phyloP scores from a whole-genome alignment of 208 protist species.

The Leishmania aethiopica region DNA sequence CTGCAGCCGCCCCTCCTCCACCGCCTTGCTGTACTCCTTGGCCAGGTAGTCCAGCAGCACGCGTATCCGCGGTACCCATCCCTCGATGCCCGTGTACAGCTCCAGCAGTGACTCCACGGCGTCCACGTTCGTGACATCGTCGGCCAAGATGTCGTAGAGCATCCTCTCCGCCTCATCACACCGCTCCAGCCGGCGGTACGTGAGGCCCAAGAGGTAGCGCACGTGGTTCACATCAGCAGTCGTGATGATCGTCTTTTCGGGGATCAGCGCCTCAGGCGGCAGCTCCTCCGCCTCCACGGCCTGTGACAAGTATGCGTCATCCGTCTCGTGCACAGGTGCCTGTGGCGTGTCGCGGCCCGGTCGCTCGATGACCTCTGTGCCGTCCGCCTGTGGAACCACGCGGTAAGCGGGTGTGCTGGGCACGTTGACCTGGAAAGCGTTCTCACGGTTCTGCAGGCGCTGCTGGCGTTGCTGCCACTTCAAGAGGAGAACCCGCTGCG shows the following conservation, averaged over 20 bases:
- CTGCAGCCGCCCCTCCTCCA: slow-evolving; percentile 19
- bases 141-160: slow-evolving; percentile 47
- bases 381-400: slow-evolving; percentile 29
- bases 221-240: slow-evolving; percentile 69
- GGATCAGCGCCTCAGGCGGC: slow-evolving; percentile 6
- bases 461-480: slow-evolving; percentile 46
- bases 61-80: slow-evolving; percentile 39
- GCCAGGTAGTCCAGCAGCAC: slow-evolving; percentile 57
- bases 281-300: slow-evolving; percentile 37
- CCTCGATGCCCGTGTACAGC: slow-evolving; percentile 60
- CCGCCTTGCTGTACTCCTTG: slow-evolving; percentile 23
- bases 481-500: slow-evolving; percentile 30
- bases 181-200: slow-evolving; percentile 45
- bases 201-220: slow-evolving; percentile 66
- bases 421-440: slow-evolving; percentile 21
- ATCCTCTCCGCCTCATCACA: slow-evolving; percentile 50
- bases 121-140: slow-evolving; percentile 59
- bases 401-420: slow-evolving; percentile 8
- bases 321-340: slow-evolving; percentile 6
- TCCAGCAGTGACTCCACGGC: slow-evolving; percentile 78
- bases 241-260: slow-evolving; percentile 38
- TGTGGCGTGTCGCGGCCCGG: slow-evolving; percentile 15
- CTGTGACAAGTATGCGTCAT: slow-evolving; percentile 26
- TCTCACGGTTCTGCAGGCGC: slow-evolving; percentile 23
- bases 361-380: slow-evolving; percentile 30